phyloP scores from a whole-genome alignment of 305 asterid species.

The Fraxinus velutina region DNA sequence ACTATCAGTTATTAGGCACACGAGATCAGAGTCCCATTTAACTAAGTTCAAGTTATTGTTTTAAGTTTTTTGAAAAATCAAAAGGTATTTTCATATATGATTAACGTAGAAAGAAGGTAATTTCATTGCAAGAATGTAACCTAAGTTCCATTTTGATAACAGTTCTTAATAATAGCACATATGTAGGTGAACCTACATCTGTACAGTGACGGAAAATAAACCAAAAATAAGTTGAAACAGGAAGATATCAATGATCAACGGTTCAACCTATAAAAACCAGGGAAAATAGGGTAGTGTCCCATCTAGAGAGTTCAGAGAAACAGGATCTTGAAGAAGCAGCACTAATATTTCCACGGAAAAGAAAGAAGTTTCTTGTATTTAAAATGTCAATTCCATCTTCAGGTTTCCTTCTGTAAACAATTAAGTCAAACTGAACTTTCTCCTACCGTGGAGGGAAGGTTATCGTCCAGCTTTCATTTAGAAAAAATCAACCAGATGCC shows the following conservation, averaged over 20 bases:
- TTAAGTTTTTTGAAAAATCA: background rate
- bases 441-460: constrained; percentile 3
- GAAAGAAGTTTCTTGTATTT: background rate
- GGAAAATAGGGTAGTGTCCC: background rate
- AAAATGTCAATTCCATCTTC: constrained; percentile 2
- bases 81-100: background rate
- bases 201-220: constrained; percentile 4
- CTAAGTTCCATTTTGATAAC: background rate
- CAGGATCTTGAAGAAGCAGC: background rate
- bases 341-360: background rate
- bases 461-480: background rate
- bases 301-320: constrained; percentile 8
- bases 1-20: constrained; percentile 18
- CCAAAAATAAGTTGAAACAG: background rate
- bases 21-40: background rate
- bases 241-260: background rate
- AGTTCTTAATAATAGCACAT: background rate
- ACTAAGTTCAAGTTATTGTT: background rate
- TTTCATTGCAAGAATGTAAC: background rate
- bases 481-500: constrained; percentile 5
- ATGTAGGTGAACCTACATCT: background rate
- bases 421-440: background rate
- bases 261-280: background rate
- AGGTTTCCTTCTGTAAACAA: constrained; percentile 18
- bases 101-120: background rate